Evolutionary conservation across 2,329 filamentous ascomycete species (phyloP), one percentile per base, ranked within the genome.

Genomic region (Lachnum nothofagi): DNA sequence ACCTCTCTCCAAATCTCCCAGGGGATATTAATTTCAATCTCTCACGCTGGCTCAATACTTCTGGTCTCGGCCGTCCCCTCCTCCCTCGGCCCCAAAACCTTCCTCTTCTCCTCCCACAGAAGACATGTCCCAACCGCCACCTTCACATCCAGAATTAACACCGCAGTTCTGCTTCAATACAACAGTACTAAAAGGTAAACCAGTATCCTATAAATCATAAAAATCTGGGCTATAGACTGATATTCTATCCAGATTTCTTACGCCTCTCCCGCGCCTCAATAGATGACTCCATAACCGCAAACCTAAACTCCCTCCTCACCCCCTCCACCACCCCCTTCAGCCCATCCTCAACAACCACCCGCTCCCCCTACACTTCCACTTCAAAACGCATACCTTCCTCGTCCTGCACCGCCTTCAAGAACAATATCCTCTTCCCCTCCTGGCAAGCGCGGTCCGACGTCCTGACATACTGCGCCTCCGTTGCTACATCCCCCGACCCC

Each of bases 221-320:
- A n/a, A n/a, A n/a, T n/a, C n/a, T n/a, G n/a, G n/a, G n/a, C n/a
- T 27, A 10, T 6, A 29, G 39, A 17, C 39, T 57, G 35, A 56
- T 14, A 14, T 9, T 37, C 3, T 31, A 7, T 40, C 2, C 25
- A 95, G 93, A 95, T 67, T 98, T 98, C 67, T 78, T 98, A 19
- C 86, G 90, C 33, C 69, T 93, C 57, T 96, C 91, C 8, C 83
- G 93, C 55, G 77, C 81, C 44, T 81, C 86, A 41, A 85, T 96
- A 63, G 93, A 98, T 70, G 93, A 98, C 69, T 89, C 87, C 38
- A 97, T 98, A 63, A 82, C 83, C 1, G 91, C 95, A 64, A 91
- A 94, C 62, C 80, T 98, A 53, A 97, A 97, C 72, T 88, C 89
- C 1, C 78, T 97, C 31, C 72, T 88, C 38, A 91, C 85, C 1